Evolutionary conservation across 2,329 filamentous ascomycete genomes (phyloP), one percentile per base, ranked within the genome.

Genomic region (Aureobasidium musti): DNA sequence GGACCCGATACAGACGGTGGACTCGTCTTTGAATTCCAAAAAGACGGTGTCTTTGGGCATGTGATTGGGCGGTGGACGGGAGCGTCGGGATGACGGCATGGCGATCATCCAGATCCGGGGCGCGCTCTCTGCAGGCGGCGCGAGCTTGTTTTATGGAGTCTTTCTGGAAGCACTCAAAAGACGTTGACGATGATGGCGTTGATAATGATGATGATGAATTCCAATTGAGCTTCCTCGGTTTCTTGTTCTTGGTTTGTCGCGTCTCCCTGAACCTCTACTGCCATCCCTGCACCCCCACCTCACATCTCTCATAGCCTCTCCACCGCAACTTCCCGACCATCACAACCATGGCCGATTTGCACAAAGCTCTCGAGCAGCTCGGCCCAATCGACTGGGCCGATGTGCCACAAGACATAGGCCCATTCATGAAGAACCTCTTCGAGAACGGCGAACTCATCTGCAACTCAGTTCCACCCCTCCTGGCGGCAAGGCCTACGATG

Each of bases 401-500:
- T 35, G 73, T 83, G 35, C 81, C 81, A 23, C 73, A 76, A 61
- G 73, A 79, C 67, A 79, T 83, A 33, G 63, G 73, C 11, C 66
- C 70, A 43, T 83, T 78, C 70, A 72, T 83, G 53, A 71, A 73
- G 41, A 71, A 77, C 5, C 74, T 77, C 61, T 80, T 83, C 71
- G 68, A 76, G n/a, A 77, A 89, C 68, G 87, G 87, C 23, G 89
- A 92, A 72, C 81, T 89, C 21, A 84, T 96, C 66, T 81, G 90
- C 72, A 90, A 93, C 73, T 94, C 91, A 6, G 85, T 96, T 1
- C 92, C 92, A 3, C 82, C 82, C 78, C 83, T 3, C 77, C 83
- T 8, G 79, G 78, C 77, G 75, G 80, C 80, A 72, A 75, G 70
- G 70, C 77, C 74, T 74, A 80, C 75, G 67, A 76, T 72, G 67